phyloP scores from a whole-genome alignment of 1,139 yeast species.

The Magnusiomyces ingens region DNA sequence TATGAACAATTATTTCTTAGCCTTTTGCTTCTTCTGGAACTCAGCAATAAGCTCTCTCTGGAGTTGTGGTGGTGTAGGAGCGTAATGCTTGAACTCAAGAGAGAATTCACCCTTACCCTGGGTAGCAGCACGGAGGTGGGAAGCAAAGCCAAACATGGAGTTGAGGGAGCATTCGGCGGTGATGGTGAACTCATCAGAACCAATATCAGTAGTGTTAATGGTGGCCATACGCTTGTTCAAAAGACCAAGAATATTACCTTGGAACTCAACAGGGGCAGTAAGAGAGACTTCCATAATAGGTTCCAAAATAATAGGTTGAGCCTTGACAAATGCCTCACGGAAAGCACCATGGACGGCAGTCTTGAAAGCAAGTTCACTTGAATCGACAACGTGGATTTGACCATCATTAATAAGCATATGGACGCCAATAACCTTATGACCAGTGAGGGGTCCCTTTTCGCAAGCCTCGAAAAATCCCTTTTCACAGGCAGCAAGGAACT shows the following conservation, averaged over 20 bases:
- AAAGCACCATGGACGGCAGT: slow-evolving; percentile 91
- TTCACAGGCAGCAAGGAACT: slow-evolving; percentile 87
- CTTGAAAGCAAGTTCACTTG: slow-evolving; percentile 91
- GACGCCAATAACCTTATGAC: slow-evolving; percentile 88
- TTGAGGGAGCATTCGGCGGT: slow-evolving; percentile 92
- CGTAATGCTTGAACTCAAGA: slow-evolving; percentile 85
- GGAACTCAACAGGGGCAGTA: slow-evolving; percentile 94
- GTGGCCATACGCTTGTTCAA: slow-evolving; percentile 89
- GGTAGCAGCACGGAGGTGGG: slow-evolving; percentile 90
- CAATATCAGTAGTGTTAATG: slow-evolving; percentile 89
- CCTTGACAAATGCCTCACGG: slow-evolving; percentile 77
- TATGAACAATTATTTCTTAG: slow-evolving; percentile 12
- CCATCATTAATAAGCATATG: slow-evolving; percentile 95
- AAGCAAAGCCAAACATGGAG: slow-evolving; percentile 94
- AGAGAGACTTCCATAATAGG: slow-evolving; percentile 94
- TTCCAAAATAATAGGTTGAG: slow-evolving; percentile 84
- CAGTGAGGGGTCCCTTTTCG: slow-evolving; percentile 94
- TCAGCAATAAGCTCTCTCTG: slow-evolving; percentile 88
- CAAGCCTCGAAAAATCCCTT: slow-evolving; percentile 94
- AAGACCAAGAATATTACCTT: slow-evolving; percentile 85
- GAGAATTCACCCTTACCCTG: slow-evolving; percentile 99
- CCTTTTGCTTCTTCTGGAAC: slow-evolving; percentile 51
- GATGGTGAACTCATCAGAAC: slow-evolving; percentile 89
- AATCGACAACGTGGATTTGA: slow-evolving; percentile 94
- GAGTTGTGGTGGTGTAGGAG: slow-evolving; percentile 85